Evolutionary conservation across 495 filamentous ascomycete species (phyloP).

Genomic region (Aspergillus funiculosus): DNA sequence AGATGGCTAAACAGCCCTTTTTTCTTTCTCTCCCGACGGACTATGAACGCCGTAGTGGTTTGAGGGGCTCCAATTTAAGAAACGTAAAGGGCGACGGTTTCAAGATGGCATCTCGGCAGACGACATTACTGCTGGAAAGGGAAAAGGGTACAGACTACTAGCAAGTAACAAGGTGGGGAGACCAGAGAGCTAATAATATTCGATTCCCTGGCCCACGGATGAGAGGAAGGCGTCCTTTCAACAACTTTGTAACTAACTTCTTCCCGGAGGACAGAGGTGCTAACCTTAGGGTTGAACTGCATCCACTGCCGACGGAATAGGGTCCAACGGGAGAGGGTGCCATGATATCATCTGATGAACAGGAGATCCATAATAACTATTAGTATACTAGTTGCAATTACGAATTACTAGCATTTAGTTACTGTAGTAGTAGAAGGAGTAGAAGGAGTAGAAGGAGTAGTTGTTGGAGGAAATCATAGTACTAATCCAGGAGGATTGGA

Average conservation of each 20-base stretch:
- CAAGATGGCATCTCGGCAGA: constrained; percentile 14
- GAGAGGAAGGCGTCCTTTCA: not conserved
- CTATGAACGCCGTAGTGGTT: too few relatives aligned
- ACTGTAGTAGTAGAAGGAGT: too few relatives aligned
- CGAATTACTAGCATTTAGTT: not conserved
- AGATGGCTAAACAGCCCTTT: constrained; percentile 3
- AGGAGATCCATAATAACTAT: too few relatives aligned
- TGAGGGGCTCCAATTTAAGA: constrained; percentile 20
- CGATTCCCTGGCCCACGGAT: constrained; percentile 2
- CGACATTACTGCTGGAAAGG: constrained; percentile 11
- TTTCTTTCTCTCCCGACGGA: too few relatives aligned
- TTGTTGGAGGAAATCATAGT: not conserved
- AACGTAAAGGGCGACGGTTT: constrained; percentile 5
- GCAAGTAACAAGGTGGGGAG: not conserved
- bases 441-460: not conserved
- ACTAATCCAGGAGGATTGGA: not conserved
- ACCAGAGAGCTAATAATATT: too few relatives aligned
- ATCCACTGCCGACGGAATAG: too few relatives aligned
- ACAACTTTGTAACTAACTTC: too few relatives aligned
- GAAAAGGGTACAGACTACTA: constrained; percentile 1
- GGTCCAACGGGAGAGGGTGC: constrained; percentile 1
- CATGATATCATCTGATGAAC: constrained; percentile 8
- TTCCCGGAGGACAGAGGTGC: too few relatives aligned
- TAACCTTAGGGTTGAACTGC: too few relatives aligned
- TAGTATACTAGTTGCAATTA: too few relatives aligned